Base-by-base conservation (phyloP, 805 yeast genomes). In the Candida nanaspora region DNA sequence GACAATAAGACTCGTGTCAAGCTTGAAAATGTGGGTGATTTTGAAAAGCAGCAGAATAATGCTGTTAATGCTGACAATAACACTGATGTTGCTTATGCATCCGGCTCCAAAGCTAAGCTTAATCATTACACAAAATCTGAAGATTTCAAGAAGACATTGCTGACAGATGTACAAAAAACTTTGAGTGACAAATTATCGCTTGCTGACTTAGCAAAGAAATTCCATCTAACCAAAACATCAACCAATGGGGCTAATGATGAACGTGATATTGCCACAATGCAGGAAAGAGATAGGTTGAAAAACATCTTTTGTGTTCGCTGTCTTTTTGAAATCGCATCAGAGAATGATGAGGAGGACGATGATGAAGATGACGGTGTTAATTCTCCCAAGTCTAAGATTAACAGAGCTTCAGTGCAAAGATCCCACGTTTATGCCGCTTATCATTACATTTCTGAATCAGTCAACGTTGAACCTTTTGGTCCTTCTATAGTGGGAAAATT, bases 401-500 rank as follows among this genome's bases (percentile, higher is more conserved):
- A 16, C 22, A 25, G 16, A 9, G 40, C 34, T n/a, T 40, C 44
- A 6, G 39, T 42, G 6, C 47, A 48, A 20, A 38, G 58, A 19
- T 47, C 52, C 7, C 41, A 51, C 4, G 37, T 53, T 28, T 55
- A 52, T 40, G 43, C 53, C 30, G 42, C 49, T 22, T 55, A 55
- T 30, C 51, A 48, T 23, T 41, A 42, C 21, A 18, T 53, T 5
- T 49, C 55, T 40, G 55, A 51, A 14, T 37, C 51, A 10, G 40
- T 45, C 18, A 50, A 51, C 15, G 57, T 53, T 5, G 56, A 76
- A 44, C 75, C 94, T 1, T 63, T 82, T 46, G 75, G 82, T 25
- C 87, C 86, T 11, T 87, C 91, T 1, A 74, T 82, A 2, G 71
- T 85, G 45, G 94, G 94, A 3, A 82, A 81, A 52, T 62, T 81